Conservation (phyloP, 768 basidiomycete species). For the Tricholoma sp. region DNA sequence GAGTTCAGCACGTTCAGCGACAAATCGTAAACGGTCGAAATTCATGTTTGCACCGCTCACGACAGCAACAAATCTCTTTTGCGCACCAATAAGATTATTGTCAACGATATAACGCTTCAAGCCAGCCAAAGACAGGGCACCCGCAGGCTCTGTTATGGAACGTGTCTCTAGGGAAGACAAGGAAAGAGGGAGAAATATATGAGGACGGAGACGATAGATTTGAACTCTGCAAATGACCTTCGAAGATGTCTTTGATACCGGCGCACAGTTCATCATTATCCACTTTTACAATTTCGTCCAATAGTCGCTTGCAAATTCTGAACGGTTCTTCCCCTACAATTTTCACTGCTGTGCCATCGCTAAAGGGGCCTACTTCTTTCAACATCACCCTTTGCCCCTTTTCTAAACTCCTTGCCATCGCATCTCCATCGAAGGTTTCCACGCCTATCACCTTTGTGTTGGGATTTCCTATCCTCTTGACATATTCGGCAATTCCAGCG, state of each 20-base stretch:
- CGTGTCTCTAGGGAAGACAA: conserved; percentile 65
- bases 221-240: conserved; percentile 50
- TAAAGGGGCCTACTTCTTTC: conserved; percentile 91
- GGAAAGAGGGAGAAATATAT: neutral
- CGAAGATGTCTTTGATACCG: conserved; percentile 98
- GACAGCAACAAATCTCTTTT: conserved; percentile 86
- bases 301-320: conserved; percentile 78
- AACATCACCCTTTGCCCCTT: conserved; percentile 80
- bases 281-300: conserved; percentile 80
- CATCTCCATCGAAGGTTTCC: conserved; percentile 95
- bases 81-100: conserved; percentile 76
- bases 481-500: conserved; percentile 86
- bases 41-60: conserved; percentile 99
- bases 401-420: conserved; percentile 80
- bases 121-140: conserved; percentile 88
- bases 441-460: conserved; percentile 78
- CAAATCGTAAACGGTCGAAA: conserved; percentile 92
- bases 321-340: conserved; percentile 94
- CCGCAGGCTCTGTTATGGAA: conserved; percentile 94
- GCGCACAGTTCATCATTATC: conserved; percentile 98
- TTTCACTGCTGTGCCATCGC: conserved; percentile 96
- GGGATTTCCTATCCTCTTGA: conserved; percentile 88
- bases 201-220: neutral
- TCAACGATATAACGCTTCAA: conserved; percentile 81
- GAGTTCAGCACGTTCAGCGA: conserved; percentile 97